Conservation (phyloP, 2,329 filamentous ascomycete genomes). For the Arachnomyces sp. region DNA sequence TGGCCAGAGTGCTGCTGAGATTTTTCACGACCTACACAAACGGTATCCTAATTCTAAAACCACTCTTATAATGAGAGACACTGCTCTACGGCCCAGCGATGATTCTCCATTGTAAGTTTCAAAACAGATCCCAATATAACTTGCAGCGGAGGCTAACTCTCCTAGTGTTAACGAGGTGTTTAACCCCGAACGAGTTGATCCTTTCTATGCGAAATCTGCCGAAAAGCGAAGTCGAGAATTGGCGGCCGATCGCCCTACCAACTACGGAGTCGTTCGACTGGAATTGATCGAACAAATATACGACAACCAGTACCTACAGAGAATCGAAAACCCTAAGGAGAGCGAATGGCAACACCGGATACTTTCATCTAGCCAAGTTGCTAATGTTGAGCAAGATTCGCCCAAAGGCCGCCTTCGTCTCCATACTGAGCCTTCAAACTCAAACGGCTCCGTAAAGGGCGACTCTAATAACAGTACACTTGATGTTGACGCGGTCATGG, state of each 20-base stretch:
- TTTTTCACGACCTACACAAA: constrained; percentile 78
- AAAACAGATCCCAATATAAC: too few relatives aligned
- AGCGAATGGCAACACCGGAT: constrained; percentile 75
- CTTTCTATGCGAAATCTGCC: constrained; percentile 60
- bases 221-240: constrained; percentile 55
- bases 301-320: constrained; percentile 78
- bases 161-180: constrained; percentile 88
- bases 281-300: constrained; percentile 84
- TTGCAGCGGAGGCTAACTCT: constrained; percentile 1
- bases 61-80: constrained; percentile 68
- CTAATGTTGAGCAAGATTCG: constrained; percentile 48
- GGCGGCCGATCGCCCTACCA: constrained; percentile 68
- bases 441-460: constrained; percentile 20
- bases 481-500: constrained; percentile 71
- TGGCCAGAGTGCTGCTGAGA: constrained; percentile 90
- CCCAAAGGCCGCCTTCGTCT: constrained; percentile 49
- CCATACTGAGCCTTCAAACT: constrained; percentile 45
- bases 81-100: constrained; percentile 81
- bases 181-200: constrained; percentile 76
- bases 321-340: constrained; percentile 61
- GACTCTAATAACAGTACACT: constrained; percentile 49
- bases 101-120: constrained; percentile 82
- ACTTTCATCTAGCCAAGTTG: constrained; percentile 58
- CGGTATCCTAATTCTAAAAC: constrained; percentile 76
- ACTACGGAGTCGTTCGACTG: constrained; percentile 91